Evolutionary conservation across 2,329 filamentous ascomycete genomes (phyloP), one percentile per base, ranked within the genome.

Genomic region (Fusarium mundagurra): DNA sequence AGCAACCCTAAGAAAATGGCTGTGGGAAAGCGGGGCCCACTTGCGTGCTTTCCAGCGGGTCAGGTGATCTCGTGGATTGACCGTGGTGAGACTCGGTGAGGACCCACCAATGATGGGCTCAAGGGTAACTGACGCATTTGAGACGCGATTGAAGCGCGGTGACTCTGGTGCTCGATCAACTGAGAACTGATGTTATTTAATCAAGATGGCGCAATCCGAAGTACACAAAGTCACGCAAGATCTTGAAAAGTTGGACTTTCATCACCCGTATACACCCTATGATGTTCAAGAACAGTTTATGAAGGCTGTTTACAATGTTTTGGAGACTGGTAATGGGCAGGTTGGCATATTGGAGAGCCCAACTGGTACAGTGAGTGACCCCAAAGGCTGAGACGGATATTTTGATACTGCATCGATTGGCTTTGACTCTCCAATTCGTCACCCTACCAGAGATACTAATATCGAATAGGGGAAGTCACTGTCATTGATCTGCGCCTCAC

Each of bases 331-430:
- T 9, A 82, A 92, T 47, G 92, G 93, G 14, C 94, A 95, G 79
- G 87, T 98, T 53, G 95, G 94, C 36, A 95, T 98, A 48, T 92
- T 98, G 51, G 95, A 98, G 80, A 97, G 94, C 51, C 95, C 95
- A n/a, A 98, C 95, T 47, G 95, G 95, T 82, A 93, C 90, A 71
- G 88, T 88, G 80, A 73, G 84, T 82, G 22, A 8, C 8, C 6
- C 43, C 18, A 13, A 22, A 18, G 4, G 17, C 9, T 9, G 20
- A n/a, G 2, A 18, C 11, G 38, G 24, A 6, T 22, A 6, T 31
- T 5, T 6, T 3, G 29, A 31, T 18, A 22, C 22, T 36, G 10
- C 24, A 9, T n/a, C 8, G 29, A 34, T 33, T 11, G 13, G 22
- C 6, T 12, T 8, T 17, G n/a, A n/a, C 33, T 43, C 20, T 27